Evolutionary conservation across 1,139 yeast species (phyloP).

Genomic region (Geotrichum citri-aurantii): DNA sequence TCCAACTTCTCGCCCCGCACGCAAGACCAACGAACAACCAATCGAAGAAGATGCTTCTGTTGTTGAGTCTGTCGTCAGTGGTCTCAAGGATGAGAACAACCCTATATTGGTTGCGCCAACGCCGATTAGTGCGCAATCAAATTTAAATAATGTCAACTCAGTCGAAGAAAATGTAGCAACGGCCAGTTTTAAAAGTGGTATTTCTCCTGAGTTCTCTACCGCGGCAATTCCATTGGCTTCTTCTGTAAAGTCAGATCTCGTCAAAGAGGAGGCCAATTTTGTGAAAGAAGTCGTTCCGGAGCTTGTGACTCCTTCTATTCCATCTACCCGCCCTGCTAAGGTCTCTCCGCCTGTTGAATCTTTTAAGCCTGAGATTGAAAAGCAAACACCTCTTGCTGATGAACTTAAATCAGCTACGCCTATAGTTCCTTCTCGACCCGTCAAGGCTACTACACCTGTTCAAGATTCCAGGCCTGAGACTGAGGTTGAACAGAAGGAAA

Average conservation of each 20-base stretch:
- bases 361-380: neutral
- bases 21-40: neutral
- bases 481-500: neutral
- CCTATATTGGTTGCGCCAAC: neutral
- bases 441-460: neutral
- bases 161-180: neutral
- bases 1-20: neutral
- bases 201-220: neutral
- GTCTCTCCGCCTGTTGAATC: neutral
- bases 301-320: constrained; percentile 1
- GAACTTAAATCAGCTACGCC: neutral
- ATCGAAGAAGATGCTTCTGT: neutral
- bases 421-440: neutral
- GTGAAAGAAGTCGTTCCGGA: neutral
- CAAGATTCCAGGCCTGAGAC: neutral
- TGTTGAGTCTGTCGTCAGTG: neutral
- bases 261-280: neutral
- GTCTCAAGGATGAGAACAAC: neutral
- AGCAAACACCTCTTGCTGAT: neutral
- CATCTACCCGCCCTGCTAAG: constrained; percentile 8
- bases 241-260: neutral
- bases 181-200: neutral
- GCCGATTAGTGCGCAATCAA: neutral
- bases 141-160: neutral
- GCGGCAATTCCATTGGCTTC: constrained; percentile 1